Evolutionary conservation across 345 rosid species (phyloP), one percentile per base, ranked within the genome.

Genomic region (Pugionium cornutum): DNA sequence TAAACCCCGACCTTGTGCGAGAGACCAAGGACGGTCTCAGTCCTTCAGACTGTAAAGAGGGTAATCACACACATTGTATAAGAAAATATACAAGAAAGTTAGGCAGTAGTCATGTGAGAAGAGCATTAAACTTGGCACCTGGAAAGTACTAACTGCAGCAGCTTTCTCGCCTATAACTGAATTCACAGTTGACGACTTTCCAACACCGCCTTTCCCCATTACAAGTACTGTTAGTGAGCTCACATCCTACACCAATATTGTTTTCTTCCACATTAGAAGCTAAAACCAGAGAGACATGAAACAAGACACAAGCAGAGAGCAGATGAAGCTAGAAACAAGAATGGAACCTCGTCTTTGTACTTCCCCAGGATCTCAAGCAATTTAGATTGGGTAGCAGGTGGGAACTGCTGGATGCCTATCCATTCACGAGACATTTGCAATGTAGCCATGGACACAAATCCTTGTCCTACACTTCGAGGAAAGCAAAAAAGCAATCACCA

Each of bases 191-290:
- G 97, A 89, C 8, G 97, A 89, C 67, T 89, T 89, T 43, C 95
- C 97, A 54, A 85, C 86, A 41, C 97, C 95, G n/a, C 91, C 95
- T 79, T 89, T 89, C 53, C 97, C 97, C 87, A 89, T 76, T 36
- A 87, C 97, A 70, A 89, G 84, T 50, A 89, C 82, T 0, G 97
- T 85, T 81, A 87, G 58, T 7, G 83, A 81, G 79, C 74, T 79
- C 55, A 81, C 83, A 68, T 83, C 79, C 97, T 89, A 81, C 46
- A 42, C 44, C 9, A 54, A 8, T 27, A 53, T 28, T 6, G 9
- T 10, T 34, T 4, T 47, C 39, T 58, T 9, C 26, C 41, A 58
- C 45, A 75, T 49, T 33, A 57, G 58, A 57, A 7, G 45, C 26
- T 56, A 29, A 65, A 43, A 33, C 49, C 25, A 40, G 45, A 56